Percentiles rank a stretch among this genome's conserved stretches.
phyloP scores from a whole-genome alignment of 805 yeast genomes.

The Teunomyces panamensis region DNA sequence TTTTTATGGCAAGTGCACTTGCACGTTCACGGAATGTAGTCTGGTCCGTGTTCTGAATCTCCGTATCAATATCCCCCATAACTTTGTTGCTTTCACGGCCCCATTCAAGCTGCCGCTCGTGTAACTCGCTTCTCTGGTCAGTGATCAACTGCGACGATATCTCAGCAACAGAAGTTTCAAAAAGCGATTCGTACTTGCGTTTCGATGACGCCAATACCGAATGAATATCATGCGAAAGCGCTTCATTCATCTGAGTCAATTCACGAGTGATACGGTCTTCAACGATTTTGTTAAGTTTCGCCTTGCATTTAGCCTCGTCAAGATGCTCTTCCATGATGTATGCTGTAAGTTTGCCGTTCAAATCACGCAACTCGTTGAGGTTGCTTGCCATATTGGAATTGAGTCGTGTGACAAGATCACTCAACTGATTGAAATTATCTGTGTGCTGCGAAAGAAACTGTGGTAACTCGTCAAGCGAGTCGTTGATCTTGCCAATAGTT shows the following conservation, averaged over 20 bases:
- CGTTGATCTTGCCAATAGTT: constrained; percentile 6
- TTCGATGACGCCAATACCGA: constrained; percentile 2
- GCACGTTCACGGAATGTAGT: background rate
- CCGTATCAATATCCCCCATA: background rate
- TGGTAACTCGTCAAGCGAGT: constrained; percentile 8
- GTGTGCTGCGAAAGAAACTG: constrained; percentile 9
- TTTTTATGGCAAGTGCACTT: background rate
- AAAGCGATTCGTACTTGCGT: constrained; percentile 1
- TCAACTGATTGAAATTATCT: constrained; percentile 6
- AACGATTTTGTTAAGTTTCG: background rate
- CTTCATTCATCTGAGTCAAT: constrained; percentile 3
- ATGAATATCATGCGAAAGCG: background rate
- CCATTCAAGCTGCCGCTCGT: background rate
- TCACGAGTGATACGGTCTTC: constrained; percentile 1
- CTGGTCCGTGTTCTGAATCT: background rate
- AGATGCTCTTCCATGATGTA: constrained; percentile 16
- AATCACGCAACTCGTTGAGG: constrained; percentile 1
- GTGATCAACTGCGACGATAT: background rate
- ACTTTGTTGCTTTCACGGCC: background rate
- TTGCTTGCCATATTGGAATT: constrained; percentile 4
- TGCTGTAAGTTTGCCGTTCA: constrained; percentile 12
- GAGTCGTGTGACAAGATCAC: constrained; percentile 1
- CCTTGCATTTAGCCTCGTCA: constrained; percentile 3
- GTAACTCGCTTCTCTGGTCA: constrained; percentile 1
- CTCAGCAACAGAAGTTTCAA: constrained; percentile 3